Evolutionary conservation across 1,284 basidiomycete genomes (phyloP).

Genomic region (Ceratorhiza oryzae-sativae): DNA sequence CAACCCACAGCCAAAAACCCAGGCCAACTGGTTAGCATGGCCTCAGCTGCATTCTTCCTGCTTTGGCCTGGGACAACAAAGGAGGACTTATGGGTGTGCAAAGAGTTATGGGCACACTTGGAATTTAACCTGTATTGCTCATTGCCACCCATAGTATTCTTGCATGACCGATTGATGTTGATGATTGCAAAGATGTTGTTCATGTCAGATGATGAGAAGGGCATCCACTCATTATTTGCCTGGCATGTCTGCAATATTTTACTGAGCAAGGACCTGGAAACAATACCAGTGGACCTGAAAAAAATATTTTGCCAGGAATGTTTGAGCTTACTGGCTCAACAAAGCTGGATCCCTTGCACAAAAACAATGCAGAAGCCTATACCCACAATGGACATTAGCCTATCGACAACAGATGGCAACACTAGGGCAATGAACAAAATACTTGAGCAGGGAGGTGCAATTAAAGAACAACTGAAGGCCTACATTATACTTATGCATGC

Average conservation of each 20-base stretch:
- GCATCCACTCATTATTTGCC: background rate
- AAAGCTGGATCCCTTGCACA: slow-evolving; percentile 47
- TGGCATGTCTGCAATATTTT: no score
- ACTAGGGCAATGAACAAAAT: slow-evolving; percentile 45
- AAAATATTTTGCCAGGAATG: slow-evolving; percentile 48
- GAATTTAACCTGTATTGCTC: background rate
- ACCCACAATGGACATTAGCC: no score
- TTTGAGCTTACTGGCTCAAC: slow-evolving; percentile 45
- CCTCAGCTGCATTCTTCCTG: slow-evolving; percentile 4
- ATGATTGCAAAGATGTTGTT: slow-evolving; percentile 24
- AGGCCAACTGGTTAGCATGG: slow-evolving; percentile 3
- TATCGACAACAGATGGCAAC: no score
- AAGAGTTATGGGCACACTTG: slow-evolving; percentile 7
- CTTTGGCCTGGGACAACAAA: background rate
- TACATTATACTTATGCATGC: slow-evolving; percentile 44
- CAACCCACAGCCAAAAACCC: no score
- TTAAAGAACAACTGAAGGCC: background rate
- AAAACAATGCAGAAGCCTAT: slow-evolving; percentile 48
- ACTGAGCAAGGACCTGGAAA: slow-evolving; percentile 38
- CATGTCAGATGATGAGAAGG: background rate
- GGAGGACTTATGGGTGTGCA: background rate
- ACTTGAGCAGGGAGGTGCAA: slow-evolving; percentile 46
- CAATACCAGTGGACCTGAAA: slow-evolving; percentile 45
- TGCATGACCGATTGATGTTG: background rate
- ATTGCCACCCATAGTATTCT: background rate